These are phyloP conservation scores for Aspergillus pseudoglaucus DNA, from an alignment of 2,329 filamentous ascomycete genomes.

Conservation along the genomic window DNA sequence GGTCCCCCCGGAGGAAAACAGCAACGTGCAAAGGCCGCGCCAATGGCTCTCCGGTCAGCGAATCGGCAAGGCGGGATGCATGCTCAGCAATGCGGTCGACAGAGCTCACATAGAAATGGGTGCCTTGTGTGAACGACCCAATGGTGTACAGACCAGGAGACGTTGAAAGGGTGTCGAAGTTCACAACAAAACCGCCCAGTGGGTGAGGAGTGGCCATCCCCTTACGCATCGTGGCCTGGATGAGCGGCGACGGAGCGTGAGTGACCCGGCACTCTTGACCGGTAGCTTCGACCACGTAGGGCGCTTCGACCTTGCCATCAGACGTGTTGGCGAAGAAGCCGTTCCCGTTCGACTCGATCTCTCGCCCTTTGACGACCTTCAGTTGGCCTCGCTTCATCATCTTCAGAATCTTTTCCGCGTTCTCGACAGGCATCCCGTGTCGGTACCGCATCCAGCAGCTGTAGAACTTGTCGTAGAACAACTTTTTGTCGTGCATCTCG, in stretches of 20 bases:
- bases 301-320: conserved; percentile 1
- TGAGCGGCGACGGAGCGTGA: conserved; percentile 3
- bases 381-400: conserved; percentile 5
- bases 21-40: conserved; percentile 4
- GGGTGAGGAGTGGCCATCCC: conserved; percentile 4
- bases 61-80: conserved; percentile 6
- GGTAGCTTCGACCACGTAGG: conserved; percentile 7
- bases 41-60: conserved; percentile 3
- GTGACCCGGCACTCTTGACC: conserved; percentile 5
- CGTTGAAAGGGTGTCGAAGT: conserved; percentile 4
- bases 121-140: conserved; percentile 5
- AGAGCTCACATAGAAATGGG: conserved; percentile 7
- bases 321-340: conserved; percentile 3
- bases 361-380: conserved; percentile 3
- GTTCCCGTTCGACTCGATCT: conserved; percentile 2
- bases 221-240: conserved; percentile 5
- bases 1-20: conserved; percentile 4
- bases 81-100: conserved; percentile 7
- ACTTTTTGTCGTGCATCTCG: conserved; percentile 1
- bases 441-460: conserved; percentile 8
- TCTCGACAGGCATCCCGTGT: conserved; percentile 7
- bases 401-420: conserved; percentile 3
- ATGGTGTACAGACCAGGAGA: conserved; percentile 5
- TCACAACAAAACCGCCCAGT: conserved; percentile 5
- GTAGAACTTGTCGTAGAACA: conserved; percentile 7